Base-by-base conservation (phyloP, 176 grass and related monocot species). In the Dendrocalamus sinicus region DNA sequence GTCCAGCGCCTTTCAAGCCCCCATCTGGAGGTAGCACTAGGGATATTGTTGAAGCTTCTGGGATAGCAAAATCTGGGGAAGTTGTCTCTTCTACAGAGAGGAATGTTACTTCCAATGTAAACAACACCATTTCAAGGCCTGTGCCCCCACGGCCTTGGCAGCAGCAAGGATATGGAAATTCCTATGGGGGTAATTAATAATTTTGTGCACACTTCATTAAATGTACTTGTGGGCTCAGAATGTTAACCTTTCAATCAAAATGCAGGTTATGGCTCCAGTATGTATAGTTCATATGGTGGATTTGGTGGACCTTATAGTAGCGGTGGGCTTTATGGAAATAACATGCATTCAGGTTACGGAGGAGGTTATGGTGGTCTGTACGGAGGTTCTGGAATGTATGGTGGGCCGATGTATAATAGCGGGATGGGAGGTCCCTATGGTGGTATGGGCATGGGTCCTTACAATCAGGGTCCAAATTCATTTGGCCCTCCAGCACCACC, bases 121-220 rank as follows among this genome's bases (percentile, higher is more conserved):
- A 78, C 45, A 90, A 52, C 74, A 72, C 48, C 48, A 24, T 90
- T 22, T 79, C 89, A 20, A 60, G 86, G 47, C 76, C 88, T 40
- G 84, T 98, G 52, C 95, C 93, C 16, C 78, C 88, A 64, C 90
- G 90, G 55, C 90, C 96, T 8, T 98, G 96, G 96, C 91, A 98
- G 81, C 91, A 96, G 73, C 88, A 88, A 87, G 90, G 88, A 67
- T 86, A 87, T 79, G 96, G 86, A 72, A 92, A 66, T 72, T 71
- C 87, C 26, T 96, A 96, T 89, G 96, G 90, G 73, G 94, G 94
- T 94, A 90, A 91, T 44, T 7, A 6, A 54, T 74, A 68, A 5
- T 37, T 52, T 6, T 68, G 9, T 76, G 61, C 9, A 75, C 7
- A 3, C 12, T 76, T 62, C n/a, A 69, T 37, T 3, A 84, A 52